Conservation (phyloP, 768 basidiomycete species). For the Gelatoporia subvermispora region DNA sequence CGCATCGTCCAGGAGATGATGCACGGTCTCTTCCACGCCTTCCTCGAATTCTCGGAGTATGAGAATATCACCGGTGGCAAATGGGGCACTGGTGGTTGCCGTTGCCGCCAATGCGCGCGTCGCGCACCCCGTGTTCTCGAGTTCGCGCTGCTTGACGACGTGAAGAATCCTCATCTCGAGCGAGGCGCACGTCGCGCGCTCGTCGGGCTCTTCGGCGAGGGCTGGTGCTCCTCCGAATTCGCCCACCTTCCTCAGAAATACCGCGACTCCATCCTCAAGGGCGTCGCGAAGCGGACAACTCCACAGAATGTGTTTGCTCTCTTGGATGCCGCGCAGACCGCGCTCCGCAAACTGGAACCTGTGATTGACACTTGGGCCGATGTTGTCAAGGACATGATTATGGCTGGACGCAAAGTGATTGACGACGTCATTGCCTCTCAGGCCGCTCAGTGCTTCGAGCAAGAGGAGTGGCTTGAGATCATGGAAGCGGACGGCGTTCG, state of each 20-base stretch:
- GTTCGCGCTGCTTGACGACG: constrained; percentile 74
- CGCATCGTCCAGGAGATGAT: constrained; percentile 85
- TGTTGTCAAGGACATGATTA: constrained; percentile 60
- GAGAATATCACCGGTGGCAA: constrained; percentile 67
- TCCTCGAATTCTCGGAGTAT: constrained; percentile 74
- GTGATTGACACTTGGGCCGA: constrained; percentile 73
- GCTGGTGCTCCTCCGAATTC: constrained; percentile 84
- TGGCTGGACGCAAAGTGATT: constrained; percentile 52
- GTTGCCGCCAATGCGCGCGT: constrained; percentile 78
- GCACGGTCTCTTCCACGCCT: constrained; percentile 85
- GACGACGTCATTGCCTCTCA: constrained; percentile 58
- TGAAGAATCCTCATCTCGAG: constrained; percentile 67
- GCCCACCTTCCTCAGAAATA: constrained; percentile 61
- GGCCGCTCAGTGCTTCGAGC: constrained; percentile 61
- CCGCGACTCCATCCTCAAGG: constrained; percentile 66
- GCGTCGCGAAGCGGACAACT: constrained; percentile 64
- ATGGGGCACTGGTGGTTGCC: constrained; percentile 82
- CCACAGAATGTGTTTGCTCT: constrained; percentile 64
- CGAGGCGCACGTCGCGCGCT: constrained; percentile 70
- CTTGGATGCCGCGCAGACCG: constrained; percentile 62
- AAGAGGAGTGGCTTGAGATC: constrained; percentile 68
- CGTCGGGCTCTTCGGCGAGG: constrained; percentile 81
- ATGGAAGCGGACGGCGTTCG: constrained; percentile 68
- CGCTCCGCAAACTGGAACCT: constrained; percentile 47
- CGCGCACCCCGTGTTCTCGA: constrained; percentile 80